Percentiles rank a stretch among this genome's conserved stretches.
These are phyloP conservation scores for Thamnidium elegans DNA, from an alignment of 192 early-diverging fungal genomes.

Conservation along the genomic window DNA sequence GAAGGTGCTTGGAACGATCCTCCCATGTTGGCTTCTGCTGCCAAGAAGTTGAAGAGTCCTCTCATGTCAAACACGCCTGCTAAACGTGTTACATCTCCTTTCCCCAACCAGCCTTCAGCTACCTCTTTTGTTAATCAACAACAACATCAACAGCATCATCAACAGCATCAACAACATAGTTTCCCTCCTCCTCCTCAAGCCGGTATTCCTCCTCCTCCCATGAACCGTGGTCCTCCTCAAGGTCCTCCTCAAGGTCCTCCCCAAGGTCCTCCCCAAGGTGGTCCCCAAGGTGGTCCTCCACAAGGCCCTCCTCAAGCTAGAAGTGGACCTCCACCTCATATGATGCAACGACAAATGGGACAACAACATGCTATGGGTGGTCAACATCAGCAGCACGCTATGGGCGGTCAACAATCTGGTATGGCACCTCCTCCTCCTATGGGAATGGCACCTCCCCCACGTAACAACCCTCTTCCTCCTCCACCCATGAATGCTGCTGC, in stretches of 20 bases:
- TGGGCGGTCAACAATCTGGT: background rate
- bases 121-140: conserved; percentile 18
- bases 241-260: conserved; percentile 10
- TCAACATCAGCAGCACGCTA: background rate
- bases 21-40: conserved; percentile 31
- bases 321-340: conserved; percentile 1
- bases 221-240: conserved; percentile 1
- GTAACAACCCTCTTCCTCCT: conserved; percentile 18
- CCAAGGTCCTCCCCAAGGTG: background rate
- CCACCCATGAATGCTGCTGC: conserved; percentile 26
- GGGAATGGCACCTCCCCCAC: conserved; percentile 15
- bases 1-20: conserved; percentile 59
- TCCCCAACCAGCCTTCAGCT: conserved; percentile 30
- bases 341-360: background rate
- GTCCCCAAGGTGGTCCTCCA: background rate
- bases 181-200: conserved; percentile 2
- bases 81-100: conserved; percentile 38
- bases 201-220: conserved; percentile 5
- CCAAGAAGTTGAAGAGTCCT: conserved; percentile 26
- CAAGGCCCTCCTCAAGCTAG: background rate
- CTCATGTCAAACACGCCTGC: background rate
- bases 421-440: conserved; percentile 10
- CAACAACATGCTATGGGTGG: background rate
- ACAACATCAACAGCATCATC: conserved; percentile 8
- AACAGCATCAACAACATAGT: conserved; percentile 5